Evolutionary conservation across 352 stramenopile genomes (phyloP), one percentile per base, ranked within the genome.

Genomic region (Globisporangium lucens): DNA sequence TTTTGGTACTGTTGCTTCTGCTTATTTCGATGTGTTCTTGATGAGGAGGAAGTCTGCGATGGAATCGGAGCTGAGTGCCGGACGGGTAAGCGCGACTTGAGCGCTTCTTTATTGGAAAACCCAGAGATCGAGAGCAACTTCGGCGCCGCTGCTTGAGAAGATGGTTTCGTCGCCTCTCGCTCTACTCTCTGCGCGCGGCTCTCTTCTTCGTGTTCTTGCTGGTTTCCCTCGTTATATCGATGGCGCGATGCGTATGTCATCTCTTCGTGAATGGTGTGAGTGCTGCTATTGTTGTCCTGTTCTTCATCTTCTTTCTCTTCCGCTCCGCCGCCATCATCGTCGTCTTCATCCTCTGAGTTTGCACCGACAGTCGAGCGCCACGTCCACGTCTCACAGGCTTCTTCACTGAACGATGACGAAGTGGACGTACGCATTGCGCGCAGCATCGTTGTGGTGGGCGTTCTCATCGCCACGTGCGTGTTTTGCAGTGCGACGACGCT

Each of bases 311-410:
- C 20, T 12, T 29, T 56, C 20, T 41, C 53, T 59, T 59, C 53
- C 17, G 29, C 53, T 41, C 6, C 55, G 4, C 9, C 30, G 10
- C 17, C 30, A 27, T 9, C 33, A 35, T 63, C 43, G n/a, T 65
- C 67, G 35, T 82, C 71, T 15, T 76, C 63, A 3, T 79, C 73
- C 35, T 76, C 73, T 7, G 70, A 84, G 22, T 4, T 57, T 24
- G 70, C 72, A 8, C 72, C 83, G 22, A 92, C n/a, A 0, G 82
- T 92, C 3, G 82, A 90, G 33, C 78, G 78, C 53, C 68, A 87
- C 1, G 79, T 61, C 82, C 82, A 90, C 56, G 78, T 76, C 20
- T 91, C 82, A 15, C 71, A 69, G 15, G 27, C 15, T 7, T 29
- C n/a, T 9, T 43, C 41, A 36, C 20, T 61, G 30, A 46, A 43